These are phyloP conservation scores for Eremochloa ophiuroides DNA, from an alignment of 176 grass and related monocot species.

Conservation along the genomic window DNA sequence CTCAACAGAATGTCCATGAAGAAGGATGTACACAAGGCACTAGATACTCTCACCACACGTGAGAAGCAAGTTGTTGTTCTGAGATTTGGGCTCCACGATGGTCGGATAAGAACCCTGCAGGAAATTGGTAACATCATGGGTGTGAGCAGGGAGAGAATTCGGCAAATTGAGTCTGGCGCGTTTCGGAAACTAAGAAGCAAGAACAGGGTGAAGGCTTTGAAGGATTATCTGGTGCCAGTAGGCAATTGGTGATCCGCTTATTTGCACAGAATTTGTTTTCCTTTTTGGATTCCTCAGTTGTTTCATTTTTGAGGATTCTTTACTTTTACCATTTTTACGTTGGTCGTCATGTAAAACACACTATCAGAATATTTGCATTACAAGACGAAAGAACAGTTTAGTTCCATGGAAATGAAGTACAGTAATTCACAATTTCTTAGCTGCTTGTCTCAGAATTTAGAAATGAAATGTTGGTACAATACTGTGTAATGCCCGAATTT, in stretches of 20 bases:
- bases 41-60: slow-evolving; percentile 55
- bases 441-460: too few relatives aligned
- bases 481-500: too few relatives aligned
- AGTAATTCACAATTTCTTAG: neutral
- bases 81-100: slow-evolving; percentile 71
- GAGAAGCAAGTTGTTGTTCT: slow-evolving; percentile 63
- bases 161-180: slow-evolving; percentile 68
- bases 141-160: slow-evolving; percentile 84
- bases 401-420: neutral
- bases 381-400: neutral
- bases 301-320: slow-evolving; percentile 17
- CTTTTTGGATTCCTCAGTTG: slow-evolving; percentile 1
- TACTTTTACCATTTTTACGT: slow-evolving; percentile 7
- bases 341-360: slow-evolving; percentile 4
- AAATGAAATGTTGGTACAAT: too few relatives aligned
- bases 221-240: slow-evolving; percentile 48
- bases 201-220: slow-evolving; percentile 37
- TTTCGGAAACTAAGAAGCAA: slow-evolving; percentile 75
- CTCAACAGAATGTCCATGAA: slow-evolving; percentile 71
- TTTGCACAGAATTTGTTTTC: neutral
- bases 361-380: neutral
- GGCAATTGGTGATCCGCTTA: slow-evolving; percentile 45
- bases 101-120: slow-evolving; percentile 73
- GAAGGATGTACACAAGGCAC: slow-evolving; percentile 57
- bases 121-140: slow-evolving; percentile 80